phyloP scores from a whole-genome alignment of 1,139 yeast genomes.

The Meyerozyma carpophila region DNA sequence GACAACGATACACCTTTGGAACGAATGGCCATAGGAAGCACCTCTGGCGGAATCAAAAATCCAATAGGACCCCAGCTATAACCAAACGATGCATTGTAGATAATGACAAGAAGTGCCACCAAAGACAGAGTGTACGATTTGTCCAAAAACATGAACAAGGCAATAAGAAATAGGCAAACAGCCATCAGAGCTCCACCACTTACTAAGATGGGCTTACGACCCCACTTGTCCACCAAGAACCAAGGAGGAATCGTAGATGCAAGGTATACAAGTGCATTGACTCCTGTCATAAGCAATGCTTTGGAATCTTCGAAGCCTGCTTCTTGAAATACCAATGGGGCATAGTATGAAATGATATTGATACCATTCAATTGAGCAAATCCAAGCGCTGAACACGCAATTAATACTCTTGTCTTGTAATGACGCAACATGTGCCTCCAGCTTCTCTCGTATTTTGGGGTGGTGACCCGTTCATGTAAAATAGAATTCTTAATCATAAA shows the following conservation, averaged over 20 bases:
- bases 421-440: constrained; percentile 40
- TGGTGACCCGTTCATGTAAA: constrained; percentile 37
- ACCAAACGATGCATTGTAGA: constrained; percentile 51
- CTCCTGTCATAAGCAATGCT: constrained; percentile 50
- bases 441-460: constrained; percentile 38
- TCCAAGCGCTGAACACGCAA: constrained; percentile 47
- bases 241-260: constrained; percentile 48
- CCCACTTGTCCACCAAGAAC: constrained; percentile 52
- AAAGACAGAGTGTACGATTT: constrained; percentile 34
- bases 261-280: constrained; percentile 45
- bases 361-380: constrained; percentile 56
- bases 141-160: constrained; percentile 35
- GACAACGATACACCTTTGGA: constrained; percentile 51
- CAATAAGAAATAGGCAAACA: constrained; percentile 33
- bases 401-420: constrained; percentile 34
- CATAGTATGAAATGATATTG: constrained; percentile 50
- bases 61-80: constrained; percentile 57
- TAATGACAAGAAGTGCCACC: constrained; percentile 44
- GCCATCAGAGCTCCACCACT: constrained; percentile 48
- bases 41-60: constrained; percentile 51
- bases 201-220: constrained; percentile 47
- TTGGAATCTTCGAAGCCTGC: constrained; percentile 48
- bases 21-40: constrained; percentile 48
- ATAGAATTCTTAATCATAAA: constrained; percentile 80
- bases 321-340: constrained; percentile 49